A percentile compares a stretch with the other conserved stretches of the same genome.
These are phyloP conservation scores for Erigeron canadensis DNA, from an alignment of 129 eudicot species.

Conservation along the genomic window DNA sequence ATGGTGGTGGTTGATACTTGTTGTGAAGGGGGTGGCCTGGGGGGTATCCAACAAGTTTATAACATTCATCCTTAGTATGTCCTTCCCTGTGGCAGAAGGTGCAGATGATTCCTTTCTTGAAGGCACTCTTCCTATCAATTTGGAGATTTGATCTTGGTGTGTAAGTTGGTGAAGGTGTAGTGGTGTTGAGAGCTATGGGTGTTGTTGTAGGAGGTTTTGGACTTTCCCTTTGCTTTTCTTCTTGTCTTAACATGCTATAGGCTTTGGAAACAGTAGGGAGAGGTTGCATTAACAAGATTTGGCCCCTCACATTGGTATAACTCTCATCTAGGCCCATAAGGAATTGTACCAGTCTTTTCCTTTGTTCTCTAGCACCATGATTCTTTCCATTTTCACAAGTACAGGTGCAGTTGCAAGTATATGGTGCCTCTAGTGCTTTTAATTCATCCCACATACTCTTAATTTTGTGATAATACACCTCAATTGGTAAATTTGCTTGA, in stretches of 20 bases:
- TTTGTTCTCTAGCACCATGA: too few species aligned
- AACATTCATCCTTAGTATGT: not conserved
- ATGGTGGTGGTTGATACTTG: not conserved
- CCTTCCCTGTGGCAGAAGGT: not conserved
- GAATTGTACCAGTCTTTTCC: too few species aligned
- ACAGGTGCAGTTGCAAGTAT: not conserved
- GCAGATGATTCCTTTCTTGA: not conserved
- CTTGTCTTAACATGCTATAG: not conserved
- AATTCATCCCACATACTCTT: not conserved
- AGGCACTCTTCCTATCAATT: not conserved
- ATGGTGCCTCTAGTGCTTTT: not conserved
- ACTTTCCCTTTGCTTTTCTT: not conserved
- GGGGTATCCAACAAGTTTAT: not conserved
- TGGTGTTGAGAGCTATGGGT: not conserved
- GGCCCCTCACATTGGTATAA: not conserved
- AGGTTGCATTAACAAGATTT: not conserved
- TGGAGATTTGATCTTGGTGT: not conserved
- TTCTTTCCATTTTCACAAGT: not conserved
- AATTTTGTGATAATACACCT: not conserved
- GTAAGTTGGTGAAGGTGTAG: not conserved
- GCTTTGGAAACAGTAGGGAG: not conserved
- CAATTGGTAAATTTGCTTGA: not conserved
- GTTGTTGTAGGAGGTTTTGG: not conserved
- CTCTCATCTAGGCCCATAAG: too few species aligned
- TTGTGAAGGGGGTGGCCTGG: not conserved